Evolutionary conservation across 2,329 filamentous ascomycete species (phyloP), one percentile per base, ranked within the genome.

Genomic region (Daldinia sp.): DNA sequence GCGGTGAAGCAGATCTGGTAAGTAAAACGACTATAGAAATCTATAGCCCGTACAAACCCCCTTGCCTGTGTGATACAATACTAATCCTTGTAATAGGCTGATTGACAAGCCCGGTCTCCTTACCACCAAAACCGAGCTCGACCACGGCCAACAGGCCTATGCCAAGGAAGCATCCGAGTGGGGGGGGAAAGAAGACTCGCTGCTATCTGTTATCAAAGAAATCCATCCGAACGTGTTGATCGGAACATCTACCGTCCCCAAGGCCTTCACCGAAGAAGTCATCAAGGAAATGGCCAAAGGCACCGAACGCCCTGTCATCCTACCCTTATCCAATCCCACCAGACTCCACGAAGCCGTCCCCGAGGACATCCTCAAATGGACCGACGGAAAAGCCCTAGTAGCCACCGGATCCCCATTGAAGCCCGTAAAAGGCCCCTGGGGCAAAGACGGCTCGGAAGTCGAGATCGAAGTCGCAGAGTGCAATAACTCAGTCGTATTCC

Each of bases 401-500:
- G 93, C 94, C 0, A 97, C 94, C 0, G 94, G 94, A 4, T 93
- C 90, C 7, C 93, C 94, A 0, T 97, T 97, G 77, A 85, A 87
- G 1, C 90, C 93, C 0, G 92, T 96, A 13, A 86, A 87, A 57
- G 87, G 85, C 0, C 83, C 86, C 1, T 88, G 86, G 84, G 85
- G 83, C 1, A n/a, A 76, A 0, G 77, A 81, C 9, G 86, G 84
- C 0, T 59, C 75, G 0, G 83, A 86, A 6, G 66, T 84, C 1
- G 78, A 79, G 68, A 82, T 86, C 65, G 80, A 84, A 30, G 77
- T 86, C 75, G 93, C 93, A 26, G 93, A 97, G 79, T 97, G 94
- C 81, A 97, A 97, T 81, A 97, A 97, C 81, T 92, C 89, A 0
- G 92, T 92, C 37, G 91, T 91, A 15, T 97, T 97, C 79, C 93